Base-by-base conservation (phyloP, 768 basidiomycete species). In the Grammothele lineata region DNA sequence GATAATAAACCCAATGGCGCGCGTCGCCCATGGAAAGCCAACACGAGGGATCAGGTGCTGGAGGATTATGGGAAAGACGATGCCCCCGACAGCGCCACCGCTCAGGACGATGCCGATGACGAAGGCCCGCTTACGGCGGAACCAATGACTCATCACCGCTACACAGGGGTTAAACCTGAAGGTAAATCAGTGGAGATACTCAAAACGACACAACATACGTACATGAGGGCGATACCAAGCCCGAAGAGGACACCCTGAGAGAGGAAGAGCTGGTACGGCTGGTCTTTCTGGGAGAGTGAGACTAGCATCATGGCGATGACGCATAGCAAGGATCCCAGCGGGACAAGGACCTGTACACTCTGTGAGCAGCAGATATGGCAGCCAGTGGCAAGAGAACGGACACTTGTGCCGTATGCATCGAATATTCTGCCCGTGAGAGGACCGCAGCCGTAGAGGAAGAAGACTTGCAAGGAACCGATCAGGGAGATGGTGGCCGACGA, bases 1-100 rank as follows among this genome's bases (percentile, higher is more conserved):
- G 10, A 56, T 60, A 11, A 66, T 39, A 43, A 68, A 64, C 24
- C 54, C 64, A 10, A 57, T 48, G 17, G 59, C 54, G 36, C 66
- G 60, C 7, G 64, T 59, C 9, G 65, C 63, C 64, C 64, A 66
- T 3, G 50, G 50, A 40, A 65, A 65, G 5, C 61, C 62, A 34
- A 63, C 35, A 12, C 30, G 33, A 7, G 53, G 43, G 24, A 62
- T 55, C 40, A 80, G 62, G 45, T 73, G 73, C 51, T 78, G 75
- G 3, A 80, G 66, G 48, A 81, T 64, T 35, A 79, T 67, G 4
- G 79, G 79, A 51, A 75, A 76, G 11, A 78, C 42, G 41, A 75
- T 70, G 2, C 75, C 78, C 23, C 79, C 77, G 21, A 77, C 34
- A 24, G 75, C 74, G 22, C 57, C 43, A 5, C 72, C 72, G 22